A percentile compares a stretch with the other conserved stretches of the same genome.
These are phyloP conservation scores for Cucumis cinereus DNA, from an alignment of 306 rosid genomes.

Conservation along the genomic window DNA sequence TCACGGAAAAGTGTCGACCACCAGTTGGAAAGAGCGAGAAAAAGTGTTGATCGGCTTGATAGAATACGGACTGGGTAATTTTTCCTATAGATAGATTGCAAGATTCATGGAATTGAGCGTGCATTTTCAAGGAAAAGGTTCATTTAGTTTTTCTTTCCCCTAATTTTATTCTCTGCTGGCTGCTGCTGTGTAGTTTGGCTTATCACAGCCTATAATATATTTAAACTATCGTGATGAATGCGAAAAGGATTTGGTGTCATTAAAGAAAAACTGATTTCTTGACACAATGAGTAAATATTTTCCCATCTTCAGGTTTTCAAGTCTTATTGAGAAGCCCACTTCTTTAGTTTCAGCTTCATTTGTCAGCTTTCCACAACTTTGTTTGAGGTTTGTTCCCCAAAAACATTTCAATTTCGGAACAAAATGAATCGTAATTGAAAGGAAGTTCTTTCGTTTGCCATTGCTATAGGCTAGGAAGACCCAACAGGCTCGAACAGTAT, in stretches of 20 bases:
- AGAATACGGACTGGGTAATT: conserved; percentile 41
- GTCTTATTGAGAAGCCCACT: neutral
- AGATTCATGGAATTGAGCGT: conserved; percentile 23
- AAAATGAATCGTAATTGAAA: neutral
- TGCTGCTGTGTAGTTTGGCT: conserved; percentile 29
- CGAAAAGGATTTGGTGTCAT: conserved; percentile 14
- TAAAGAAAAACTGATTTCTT: neutral
- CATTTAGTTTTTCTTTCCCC: conserved; percentile 3
- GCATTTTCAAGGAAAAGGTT: conserved; percentile 14
- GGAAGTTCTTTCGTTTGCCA: neutral
- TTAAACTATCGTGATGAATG: conserved; percentile 22
- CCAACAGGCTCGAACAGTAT: neutral
- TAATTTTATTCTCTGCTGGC: conserved; percentile 13
- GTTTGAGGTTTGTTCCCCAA: neutral
- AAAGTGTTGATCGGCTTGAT: conserved; percentile 51
- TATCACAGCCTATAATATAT: conserved; percentile 20
- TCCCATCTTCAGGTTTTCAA: neutral
- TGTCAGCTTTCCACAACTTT: neutral
- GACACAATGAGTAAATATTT: neutral
- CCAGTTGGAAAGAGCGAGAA: conserved; percentile 46
- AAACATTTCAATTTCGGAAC: neutral
- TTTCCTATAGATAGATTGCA: conserved; percentile 15
- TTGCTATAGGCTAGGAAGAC: neutral
- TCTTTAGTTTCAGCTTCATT: neutral
- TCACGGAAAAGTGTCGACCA: conserved; percentile 48